A percentile compares a stretch with the other conserved stretches of the same genome.
Conservation (phyloP, 805 yeast species). For the Wickerhamiella vanderwaltii region DNA sequence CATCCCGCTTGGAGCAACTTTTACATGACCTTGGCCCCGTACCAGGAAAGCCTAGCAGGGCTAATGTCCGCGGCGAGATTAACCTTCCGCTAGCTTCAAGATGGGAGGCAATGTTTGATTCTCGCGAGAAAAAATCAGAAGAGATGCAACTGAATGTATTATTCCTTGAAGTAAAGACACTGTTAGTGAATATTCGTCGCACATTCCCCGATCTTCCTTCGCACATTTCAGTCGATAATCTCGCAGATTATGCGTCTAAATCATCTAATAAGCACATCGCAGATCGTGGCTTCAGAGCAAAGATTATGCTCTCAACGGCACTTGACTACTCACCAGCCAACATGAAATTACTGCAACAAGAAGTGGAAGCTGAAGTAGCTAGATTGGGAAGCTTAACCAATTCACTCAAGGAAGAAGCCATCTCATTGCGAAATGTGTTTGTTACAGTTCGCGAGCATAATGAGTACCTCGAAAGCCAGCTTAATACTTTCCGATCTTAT, state of each 20-base stretch:
- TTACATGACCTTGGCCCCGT: conserved; percentile 25
- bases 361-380: conserved; percentile 27
- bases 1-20: conserved; percentile 14
- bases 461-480: conserved; percentile 27
- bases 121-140: conserved; percentile 21
- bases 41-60: conserved; percentile 24
- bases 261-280: conserved; percentile 23
- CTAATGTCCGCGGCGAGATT: conserved; percentile 23
- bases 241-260: conserved; percentile 27
- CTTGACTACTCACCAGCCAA: conserved; percentile 18
- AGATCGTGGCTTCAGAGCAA: conserved; percentile 27
- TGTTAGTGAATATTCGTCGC: conserved; percentile 28
- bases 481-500: conserved; percentile 29
- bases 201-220: conserved; percentile 23
- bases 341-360: conserved; percentile 23
- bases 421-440: conserved; percentile 26
- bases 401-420: conserved; percentile 25
- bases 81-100: conserved; percentile 26
- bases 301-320: conserved; percentile 24
- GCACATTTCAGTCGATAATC: conserved; percentile 17
- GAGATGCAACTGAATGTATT: conserved; percentile 25
- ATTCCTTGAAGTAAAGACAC: conserved; percentile 28
- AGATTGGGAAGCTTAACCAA: conserved; percentile 27
- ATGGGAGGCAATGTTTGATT: conserved; percentile 27
- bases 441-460: conserved; percentile 28